phyloP scores from a whole-genome alignment of 192 early-diverging fungal genomes.

The Endogone sp. region DNA sequence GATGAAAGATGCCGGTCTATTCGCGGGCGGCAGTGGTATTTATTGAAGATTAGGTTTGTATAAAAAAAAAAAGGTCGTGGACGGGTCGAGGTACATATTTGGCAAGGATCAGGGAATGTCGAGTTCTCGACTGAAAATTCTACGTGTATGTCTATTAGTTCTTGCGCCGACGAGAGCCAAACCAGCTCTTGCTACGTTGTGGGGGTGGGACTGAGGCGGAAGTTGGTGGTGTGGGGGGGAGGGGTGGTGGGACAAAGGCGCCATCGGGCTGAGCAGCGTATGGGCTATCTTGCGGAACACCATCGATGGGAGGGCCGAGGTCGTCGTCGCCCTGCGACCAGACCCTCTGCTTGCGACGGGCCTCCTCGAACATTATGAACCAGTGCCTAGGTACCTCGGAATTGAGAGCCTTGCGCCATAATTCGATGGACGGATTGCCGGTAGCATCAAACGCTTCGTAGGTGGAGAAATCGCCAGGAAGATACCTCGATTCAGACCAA shows the following conservation, averaged over 20 bases:
- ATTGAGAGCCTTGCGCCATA: slow-evolving; percentile 21
- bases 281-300: neutral
- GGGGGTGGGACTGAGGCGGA: neutral
- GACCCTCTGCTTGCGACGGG: slow-evolving; percentile 6
- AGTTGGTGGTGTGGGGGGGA: neutral
- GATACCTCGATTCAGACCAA: slow-evolving; percentile 34
- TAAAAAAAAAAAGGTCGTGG: too few species aligned
- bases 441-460: slow-evolving; percentile 32
- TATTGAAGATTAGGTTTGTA: too few species aligned
- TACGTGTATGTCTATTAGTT: neutral
- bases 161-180: neutral
- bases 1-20: too few species aligned
- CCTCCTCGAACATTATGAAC: slow-evolving; percentile 36
- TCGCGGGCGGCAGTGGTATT: too few species aligned
- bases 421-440: slow-evolving; percentile 33
- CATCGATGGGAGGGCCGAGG: neutral
- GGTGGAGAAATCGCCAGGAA: slow-evolving; percentile 29
- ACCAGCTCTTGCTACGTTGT: neutral
- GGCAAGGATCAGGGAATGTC: too few species aligned
- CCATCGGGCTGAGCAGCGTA: neutral
- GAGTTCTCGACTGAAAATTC: too few species aligned
- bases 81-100: too few species aligned
- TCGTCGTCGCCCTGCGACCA: neutral
- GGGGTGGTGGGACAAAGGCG: neutral
- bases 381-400: slow-evolving; percentile 23